Evolutionary conservation across 2,329 filamentous ascomycete species (phyloP), one percentile per base, ranked within the genome.

Genomic region (Fusarium concolor): DNA sequence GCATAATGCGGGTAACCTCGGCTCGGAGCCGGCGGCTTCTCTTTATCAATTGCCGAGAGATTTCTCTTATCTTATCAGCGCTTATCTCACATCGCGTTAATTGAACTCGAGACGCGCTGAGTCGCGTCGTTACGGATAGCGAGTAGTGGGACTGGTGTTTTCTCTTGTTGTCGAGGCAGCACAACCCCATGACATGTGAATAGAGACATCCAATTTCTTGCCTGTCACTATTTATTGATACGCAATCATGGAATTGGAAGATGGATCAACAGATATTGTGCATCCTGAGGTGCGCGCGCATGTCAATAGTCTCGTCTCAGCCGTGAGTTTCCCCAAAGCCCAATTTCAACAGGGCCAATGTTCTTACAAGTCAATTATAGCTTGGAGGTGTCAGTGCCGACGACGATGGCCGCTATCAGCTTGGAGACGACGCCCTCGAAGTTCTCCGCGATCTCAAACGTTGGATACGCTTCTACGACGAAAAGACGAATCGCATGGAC

Each of bases 381-480:
- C 89, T 97, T 68, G 95, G 94, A 81, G 95, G 94, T 53, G 89
- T 89, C 74, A 92, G 92, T 72, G 85, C 89, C 51, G 91, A 93
- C 70, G 90, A 95, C 73, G 90, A 94, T 75, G 92, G 92, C 57
- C 86, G 86, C 75, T 99, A 99, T 78, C 86, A 93, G 42, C 89
- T 98, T 35, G 96, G 96, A 79, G 95, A 98, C 79, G 95, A 97
- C 76, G 95, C 94, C 14, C 84, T 97, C 62, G 92, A 96, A 59
- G 96, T 94, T 75, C 84, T 99, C 58, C 94, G 95, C 66, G 96
- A 99, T 80, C 86, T 99, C 55, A 95, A 96, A 76, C 91, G 91
- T 87, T 99, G 96, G 96, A 86, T 99, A 71, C 94, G 93, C 72
- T 89, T 97, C 67, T 96, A 96, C 84, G 94, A 97, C 78, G 92